Evolutionary conservation across 495 filamentous ascomycete species (phyloP), one percentile per base, ranked within the genome.

Genomic region (Penicillium salamii): DNA sequence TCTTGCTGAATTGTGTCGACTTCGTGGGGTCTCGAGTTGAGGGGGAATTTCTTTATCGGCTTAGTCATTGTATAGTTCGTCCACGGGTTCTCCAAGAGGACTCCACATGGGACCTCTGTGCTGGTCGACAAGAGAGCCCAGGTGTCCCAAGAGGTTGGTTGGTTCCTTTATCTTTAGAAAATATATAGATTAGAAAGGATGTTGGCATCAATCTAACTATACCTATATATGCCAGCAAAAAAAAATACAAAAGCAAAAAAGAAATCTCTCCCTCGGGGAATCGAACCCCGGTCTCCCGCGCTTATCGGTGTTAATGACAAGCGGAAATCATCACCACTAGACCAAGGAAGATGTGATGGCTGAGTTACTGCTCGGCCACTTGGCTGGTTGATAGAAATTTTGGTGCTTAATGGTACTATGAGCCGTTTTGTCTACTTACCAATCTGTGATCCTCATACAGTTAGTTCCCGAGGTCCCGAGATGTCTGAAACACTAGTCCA

Each of bases 241-340:
- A 32, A 13, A 32, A 32, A 32, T 8, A 13, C 7, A 7, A 32
- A 12, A 32, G 5, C 12, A 33, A 51, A 62, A 65, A 67, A 65
- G 51, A 49, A 60, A 62, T 67, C 67, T 71, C 66, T 69, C 66
- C 61, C 59, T 66, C 73, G 67, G 73, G 73, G 73, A 77, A 77
- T 77, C 73, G 73, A 75, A 77, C 72, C 70, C 70, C 67, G 73
- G 72, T 75, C 72, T 76, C 71, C 69, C 71, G 72, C 73, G 65
- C 62, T 66, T 67, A 57, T 64, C 63, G 36, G 52, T 57, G 5
- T 57, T 63, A 62, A 61, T 76, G 72, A 76, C 72, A 76, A 75
- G 72, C 72, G 72, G 72, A 76, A 76, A 76, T 76, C 73, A 76
- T 76, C 61, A 75, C 73, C 73, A 74, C 72, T 76, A 72, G 71